Conservation (phyloP, 768 basidiomycete species). For the Kwoniella bestiolae region DNA sequence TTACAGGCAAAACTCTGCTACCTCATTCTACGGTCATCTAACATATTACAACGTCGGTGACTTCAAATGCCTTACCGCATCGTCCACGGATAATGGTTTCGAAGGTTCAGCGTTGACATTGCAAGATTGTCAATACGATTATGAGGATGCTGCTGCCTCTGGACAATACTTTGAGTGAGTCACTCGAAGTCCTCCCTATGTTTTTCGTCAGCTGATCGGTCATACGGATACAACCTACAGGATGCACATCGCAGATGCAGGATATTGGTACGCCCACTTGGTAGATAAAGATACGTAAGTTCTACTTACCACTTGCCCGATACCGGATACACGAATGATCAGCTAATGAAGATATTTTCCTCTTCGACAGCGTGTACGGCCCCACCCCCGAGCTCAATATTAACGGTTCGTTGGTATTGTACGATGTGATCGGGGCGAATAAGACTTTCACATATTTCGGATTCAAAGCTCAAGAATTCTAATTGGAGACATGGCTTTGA, state of each 20-base stretch:
- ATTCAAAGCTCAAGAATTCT: conserved; percentile 27
- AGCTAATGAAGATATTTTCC: background rate
- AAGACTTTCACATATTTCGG: conserved; percentile 29
- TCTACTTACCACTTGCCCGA: background rate
- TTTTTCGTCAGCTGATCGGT: background rate
- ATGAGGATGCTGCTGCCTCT: conserved; percentile 15
- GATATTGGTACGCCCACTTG: conserved; percentile 9
- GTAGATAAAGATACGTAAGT: conserved; percentile 12
- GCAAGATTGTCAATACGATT: conserved; percentile 27
- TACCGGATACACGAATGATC: no score
- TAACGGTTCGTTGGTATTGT: conserved; percentile 15
- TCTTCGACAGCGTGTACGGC: conserved; percentile 15
- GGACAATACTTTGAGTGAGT: conserved; percentile 28
- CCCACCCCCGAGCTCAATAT: conserved; percentile 16
- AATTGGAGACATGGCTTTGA: background rate
- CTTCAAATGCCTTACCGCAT: conserved; percentile 24
- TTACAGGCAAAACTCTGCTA: conserved; percentile 20
- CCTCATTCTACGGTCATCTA: conserved; percentile 29
- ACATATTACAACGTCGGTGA: conserved; percentile 18
- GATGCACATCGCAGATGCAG: conserved; percentile 5
- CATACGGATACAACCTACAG: background rate
- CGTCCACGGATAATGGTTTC: background rate
- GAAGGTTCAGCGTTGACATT: conserved; percentile 13
- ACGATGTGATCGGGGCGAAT: conserved; percentile 20
- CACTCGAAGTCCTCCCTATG: background rate